These are phyloP conservation scores for Pisolithus orientalis DNA, from an alignment of 768 basidiomycete species.

Conservation along the genomic window DNA sequence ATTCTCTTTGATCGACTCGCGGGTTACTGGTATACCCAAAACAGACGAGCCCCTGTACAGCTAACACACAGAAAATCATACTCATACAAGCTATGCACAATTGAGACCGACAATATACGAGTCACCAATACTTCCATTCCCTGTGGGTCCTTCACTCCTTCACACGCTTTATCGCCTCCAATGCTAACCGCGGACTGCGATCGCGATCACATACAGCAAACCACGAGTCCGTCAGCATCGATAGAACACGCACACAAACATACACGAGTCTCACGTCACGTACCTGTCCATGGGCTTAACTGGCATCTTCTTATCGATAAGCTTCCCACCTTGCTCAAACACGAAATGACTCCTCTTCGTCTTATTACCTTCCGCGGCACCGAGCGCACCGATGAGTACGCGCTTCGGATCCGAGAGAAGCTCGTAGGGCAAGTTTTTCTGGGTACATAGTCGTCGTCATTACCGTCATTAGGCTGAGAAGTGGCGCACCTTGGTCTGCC, in stretches of 20 bases:
- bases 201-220: no score
- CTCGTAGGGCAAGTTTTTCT: constrained; percentile 84
- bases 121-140: background rate
- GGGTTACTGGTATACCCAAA: no score
- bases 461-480: background rate
- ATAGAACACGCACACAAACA: no score
- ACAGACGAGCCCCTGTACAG: no score
- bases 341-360: constrained; percentile 92
- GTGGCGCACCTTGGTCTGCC: constrained; percentile 72
- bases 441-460: constrained; percentile 1
- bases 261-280: background rate
- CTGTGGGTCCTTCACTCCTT: background rate
- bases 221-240: no score
- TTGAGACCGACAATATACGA: no score
- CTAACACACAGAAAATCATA: no score
- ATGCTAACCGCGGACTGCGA: background rate
- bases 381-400: constrained; percentile 70
- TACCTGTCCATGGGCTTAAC: constrained; percentile 87
- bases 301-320: constrained; percentile 78
- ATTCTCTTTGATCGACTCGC: no score
- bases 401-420: constrained; percentile 88
- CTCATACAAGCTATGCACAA: no score
- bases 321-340: constrained; percentile 86
- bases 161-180: background rate
- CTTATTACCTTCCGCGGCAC: constrained; percentile 72